Evolutionary conservation across 2,329 filamentous ascomycete genomes (phyloP), one percentile per base, ranked within the genome.

Genomic region (Aureobasidium sp.): DNA sequence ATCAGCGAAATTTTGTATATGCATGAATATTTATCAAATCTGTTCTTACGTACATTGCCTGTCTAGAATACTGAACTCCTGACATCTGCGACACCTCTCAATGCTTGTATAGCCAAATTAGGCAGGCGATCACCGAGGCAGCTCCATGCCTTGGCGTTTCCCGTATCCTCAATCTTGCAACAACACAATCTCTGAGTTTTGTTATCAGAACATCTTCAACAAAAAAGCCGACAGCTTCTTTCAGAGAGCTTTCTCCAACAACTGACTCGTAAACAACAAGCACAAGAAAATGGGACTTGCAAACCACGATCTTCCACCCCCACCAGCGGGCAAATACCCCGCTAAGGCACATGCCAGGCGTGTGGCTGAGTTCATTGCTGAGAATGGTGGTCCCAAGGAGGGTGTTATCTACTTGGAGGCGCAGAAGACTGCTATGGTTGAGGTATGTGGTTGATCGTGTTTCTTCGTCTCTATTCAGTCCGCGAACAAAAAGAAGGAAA

Each of bases 341-440:
- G 93, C 89, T 69, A 97, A 97, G 78, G 81, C 83, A 32, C 94
- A 99, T 75, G 91, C 89, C 63, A 84, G 84, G 68, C 86, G 88
- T 64, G 92, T 97, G n/a, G 89, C 87, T 62, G 84, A 90, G 63
- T 88, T 87, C 73, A 86, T 97, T 65, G 81, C 82, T 60, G 78
- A 83, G 64, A 77, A 89, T 71, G 77, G 85, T 44, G 84, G 88
- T 36, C 80, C 84, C 65, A 80, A 80, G 61, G 65, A 75, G 37
- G 92, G 91, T 51, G 81, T 93, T 21, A 81, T 99, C 62, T 99
- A 97, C 72, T 81, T 97, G 49, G 93, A 97, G 78, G 89, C 87
- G 59, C 89, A 92, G 71, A 85, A 87, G 74, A 90, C 87, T 65
- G 86, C 84, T 71, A 80, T 96, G 74, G 83, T 90, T 50, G 93